phyloP scores from a whole-genome alignment of 352 stramenopile genomes.

The Phytophthora lateralis region DNA sequence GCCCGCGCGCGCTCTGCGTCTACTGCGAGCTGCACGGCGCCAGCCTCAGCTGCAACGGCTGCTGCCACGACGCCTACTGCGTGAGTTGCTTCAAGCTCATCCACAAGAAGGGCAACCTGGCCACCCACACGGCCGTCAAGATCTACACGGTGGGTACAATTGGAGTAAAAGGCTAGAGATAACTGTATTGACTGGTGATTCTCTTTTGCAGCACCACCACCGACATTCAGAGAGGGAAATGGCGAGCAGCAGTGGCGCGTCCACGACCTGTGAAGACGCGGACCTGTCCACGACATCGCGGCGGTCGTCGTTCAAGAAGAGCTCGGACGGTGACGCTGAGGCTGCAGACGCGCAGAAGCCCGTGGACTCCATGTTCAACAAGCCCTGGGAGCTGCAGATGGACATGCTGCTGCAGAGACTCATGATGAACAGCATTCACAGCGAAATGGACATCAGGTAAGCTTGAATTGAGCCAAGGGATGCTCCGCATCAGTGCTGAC shows the following conservation, averaged over 20 bases:
- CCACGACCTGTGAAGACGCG: constrained; percentile 32
- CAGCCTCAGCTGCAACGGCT: constrained; percentile 81
- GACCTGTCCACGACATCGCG: constrained; percentile 38
- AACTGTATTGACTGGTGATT: background rate
- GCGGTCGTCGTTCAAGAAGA: constrained; percentile 25
- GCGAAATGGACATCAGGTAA: constrained; percentile 73
- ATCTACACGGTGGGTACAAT: constrained; percentile 37
- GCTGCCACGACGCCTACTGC: constrained; percentile 87
- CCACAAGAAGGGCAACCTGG: constrained; percentile 85
- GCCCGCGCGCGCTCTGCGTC: constrained; percentile 47
- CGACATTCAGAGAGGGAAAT: constrained; percentile 22
- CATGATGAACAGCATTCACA: constrained; percentile 85
- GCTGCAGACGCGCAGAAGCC: constrained; percentile 5
- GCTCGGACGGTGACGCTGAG: constrained; percentile 21
- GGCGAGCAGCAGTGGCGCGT: constrained; percentile 28
- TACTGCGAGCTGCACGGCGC: constrained; percentile 81
- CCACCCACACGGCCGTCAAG: constrained; percentile 80
- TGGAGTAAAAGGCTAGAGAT: background rate
- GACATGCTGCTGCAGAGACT: constrained; percentile 83
- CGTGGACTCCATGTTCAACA: constrained; percentile 30
- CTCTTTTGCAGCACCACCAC: constrained; percentile 12
- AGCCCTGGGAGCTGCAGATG: constrained; percentile 87
- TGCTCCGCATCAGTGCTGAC: background rate
- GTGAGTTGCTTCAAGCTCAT: constrained; percentile 89
- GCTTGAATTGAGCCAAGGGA: constrained; percentile 9